Conservation (phyloP, 2,329 filamentous ascomycete genomes). For the Lojkania enalia region DNA sequence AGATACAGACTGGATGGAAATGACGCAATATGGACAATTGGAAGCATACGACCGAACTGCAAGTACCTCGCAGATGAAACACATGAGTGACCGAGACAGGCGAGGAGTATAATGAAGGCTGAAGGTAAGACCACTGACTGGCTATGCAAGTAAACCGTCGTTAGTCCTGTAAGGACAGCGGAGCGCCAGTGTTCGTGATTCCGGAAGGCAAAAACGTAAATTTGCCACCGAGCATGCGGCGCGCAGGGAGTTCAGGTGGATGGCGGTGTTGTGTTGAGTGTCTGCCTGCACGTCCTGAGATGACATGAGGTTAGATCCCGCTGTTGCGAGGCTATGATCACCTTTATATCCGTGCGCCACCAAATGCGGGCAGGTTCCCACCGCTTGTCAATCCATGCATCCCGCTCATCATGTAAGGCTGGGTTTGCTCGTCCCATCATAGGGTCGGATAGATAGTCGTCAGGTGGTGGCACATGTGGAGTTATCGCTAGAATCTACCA, state of each 20-base stretch:
- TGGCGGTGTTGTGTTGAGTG: not conserved
- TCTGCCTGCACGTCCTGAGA: not conserved
- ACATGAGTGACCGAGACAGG: not conserved
- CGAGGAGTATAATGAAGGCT: not conserved
- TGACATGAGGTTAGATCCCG: not conserved
- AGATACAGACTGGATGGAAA: too few relatives aligned
- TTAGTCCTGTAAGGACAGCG: not conserved
- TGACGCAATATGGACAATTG: too few relatives aligned
- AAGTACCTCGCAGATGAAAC: too few relatives aligned
- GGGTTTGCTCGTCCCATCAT: too few relatives aligned
- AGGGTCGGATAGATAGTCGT: too few relatives aligned
- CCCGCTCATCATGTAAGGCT: too few relatives aligned
- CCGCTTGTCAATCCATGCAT: too few relatives aligned
- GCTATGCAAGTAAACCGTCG: not conserved
- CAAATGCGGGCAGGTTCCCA: too few relatives aligned
- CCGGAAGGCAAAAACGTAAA: not conserved
- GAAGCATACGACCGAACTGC: too few relatives aligned
- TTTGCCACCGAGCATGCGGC: not conserved
- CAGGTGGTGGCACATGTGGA: too few relatives aligned
- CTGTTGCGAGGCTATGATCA: not conserved
- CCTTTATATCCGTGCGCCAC: too few relatives aligned
- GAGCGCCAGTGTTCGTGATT: not conserved
- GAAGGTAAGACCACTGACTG: not conserved
- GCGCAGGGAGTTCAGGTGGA: not conserved
- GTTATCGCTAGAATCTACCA: too few relatives aligned